phyloP scores from a whole-genome alignment of 108 stramenopile genomes.

The Cyclotella atomus region DNA sequence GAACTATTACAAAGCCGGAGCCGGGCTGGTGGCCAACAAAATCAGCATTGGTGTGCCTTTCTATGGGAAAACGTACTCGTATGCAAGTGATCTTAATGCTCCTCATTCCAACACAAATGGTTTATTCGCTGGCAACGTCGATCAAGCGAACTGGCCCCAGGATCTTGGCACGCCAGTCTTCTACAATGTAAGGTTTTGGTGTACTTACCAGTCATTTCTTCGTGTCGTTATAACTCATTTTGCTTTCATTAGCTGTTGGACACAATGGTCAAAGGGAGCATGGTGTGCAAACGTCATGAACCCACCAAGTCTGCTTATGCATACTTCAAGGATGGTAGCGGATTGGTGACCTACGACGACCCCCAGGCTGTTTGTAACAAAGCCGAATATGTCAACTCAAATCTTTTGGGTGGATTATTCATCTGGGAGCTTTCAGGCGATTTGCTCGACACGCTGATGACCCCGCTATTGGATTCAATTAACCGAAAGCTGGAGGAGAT shows the following conservation, averaged over 20 bases:
- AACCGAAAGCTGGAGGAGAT: conserved; percentile 50
- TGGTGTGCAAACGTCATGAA: conserved; percentile 43
- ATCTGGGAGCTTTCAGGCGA: conserved; percentile 39
- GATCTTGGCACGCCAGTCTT: conserved; percentile 47
- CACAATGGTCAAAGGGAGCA: conserved; percentile 21
- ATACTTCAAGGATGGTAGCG: conserved; percentile 46
- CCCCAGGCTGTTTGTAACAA: conserved; percentile 53
- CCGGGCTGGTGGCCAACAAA: conserved; percentile 15
- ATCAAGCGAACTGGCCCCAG: conserved; percentile 43
- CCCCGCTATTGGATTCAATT: conserved; percentile 40
- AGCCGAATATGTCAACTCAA: conserved; percentile 38
- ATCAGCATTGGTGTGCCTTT: conserved; percentile 50
- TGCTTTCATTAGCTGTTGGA: conserved; percentile 17
- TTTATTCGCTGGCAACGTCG: conserved; percentile 19
- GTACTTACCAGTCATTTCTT: not conserved
- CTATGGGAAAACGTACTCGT: conserved; percentile 41
- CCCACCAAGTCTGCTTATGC: conserved; percentile 44
- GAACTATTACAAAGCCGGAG: conserved; percentile 40
- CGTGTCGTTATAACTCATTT: not conserved
- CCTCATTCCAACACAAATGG: conserved; percentile 30
- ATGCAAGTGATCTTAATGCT: conserved; percentile 33
- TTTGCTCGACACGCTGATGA: conserved; percentile 6
- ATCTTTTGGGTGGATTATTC: conserved; percentile 43
- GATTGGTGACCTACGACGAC: conserved; percentile 52
- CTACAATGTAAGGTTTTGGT: conserved; percentile 37